These are phyloP conservation scores for Rhodamnia rubescens DNA, from an alignment of 345 rosid species.

Conservation along the genomic window DNA sequence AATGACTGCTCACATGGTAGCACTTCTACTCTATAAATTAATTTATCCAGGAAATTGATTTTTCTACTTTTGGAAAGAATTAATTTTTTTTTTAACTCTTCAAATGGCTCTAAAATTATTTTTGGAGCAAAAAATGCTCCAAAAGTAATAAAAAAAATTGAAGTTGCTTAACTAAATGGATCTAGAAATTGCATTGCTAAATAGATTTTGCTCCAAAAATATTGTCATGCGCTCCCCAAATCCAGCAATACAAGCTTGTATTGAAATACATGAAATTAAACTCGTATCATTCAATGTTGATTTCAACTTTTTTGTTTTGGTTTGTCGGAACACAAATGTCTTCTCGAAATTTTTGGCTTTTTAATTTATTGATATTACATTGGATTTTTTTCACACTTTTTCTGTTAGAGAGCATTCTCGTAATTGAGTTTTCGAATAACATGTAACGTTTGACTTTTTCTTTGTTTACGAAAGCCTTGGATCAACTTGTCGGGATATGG, in stretches of 20 bases:
- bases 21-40: too few species aligned
- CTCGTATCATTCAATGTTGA: not conserved
- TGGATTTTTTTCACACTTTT: not conserved
- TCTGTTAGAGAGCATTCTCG: not conserved
- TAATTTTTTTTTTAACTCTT: too few species aligned
- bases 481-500: not conserved
- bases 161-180: too few species aligned
- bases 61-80: too few species aligned
- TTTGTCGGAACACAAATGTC: not conserved
- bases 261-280: not conserved
- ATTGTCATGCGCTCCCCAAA: too few species aligned
- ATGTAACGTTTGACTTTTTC: not conserved
- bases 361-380: not conserved
- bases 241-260: not conserved
- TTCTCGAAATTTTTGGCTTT: not conserved
- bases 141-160: too few species aligned
- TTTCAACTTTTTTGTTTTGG: not conserved
- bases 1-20: not conserved
- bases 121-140: too few species aligned
- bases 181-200: too few species aligned
- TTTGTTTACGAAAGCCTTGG: not conserved
- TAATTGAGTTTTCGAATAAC: not conserved
- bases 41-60: too few species aligned
- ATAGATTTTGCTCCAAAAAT: too few species aligned
- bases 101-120: too few species aligned